Base-by-base conservation (phyloP, 2,329 filamentous ascomycete species). In the Fusarium sarcochroum region DNA sequence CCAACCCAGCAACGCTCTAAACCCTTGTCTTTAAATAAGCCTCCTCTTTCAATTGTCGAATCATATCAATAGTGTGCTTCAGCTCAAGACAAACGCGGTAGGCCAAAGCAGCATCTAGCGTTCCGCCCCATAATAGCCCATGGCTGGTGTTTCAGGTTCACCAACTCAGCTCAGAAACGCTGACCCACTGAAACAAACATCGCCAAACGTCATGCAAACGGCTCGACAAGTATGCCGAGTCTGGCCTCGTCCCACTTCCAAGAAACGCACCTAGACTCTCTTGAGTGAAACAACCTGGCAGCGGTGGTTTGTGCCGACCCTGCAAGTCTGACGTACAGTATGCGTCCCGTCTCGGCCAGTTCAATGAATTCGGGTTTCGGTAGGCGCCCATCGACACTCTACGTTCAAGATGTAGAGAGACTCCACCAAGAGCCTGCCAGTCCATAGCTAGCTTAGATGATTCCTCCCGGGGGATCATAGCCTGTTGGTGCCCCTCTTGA, bases 401-500 rank as follows among this genome's bases (percentile, higher is more conserved):
- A 58, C 30, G 47, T 53, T 56, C 38, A 41, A 23, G 41, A 51
- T 25, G 42, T 58, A 51, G 41, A 54, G 47, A 46, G 42, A 49
- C 23, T 46, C 51, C 46, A 63, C 56, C 45, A 55, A 40, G 20
- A 52, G 32, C 42, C 52, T 42, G 49, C 50, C 21, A 40, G 37
- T 47, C 42, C n/a, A 20, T 37, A 27, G 18, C 10, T 42, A 44
- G 38, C 44, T 65, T 80, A 89, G 76, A 89, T 89, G 69, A 89
- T 89, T 42, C 87, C 87, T 40, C 87, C 87, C 3, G 87, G 87
- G 18, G 86, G 87, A 69, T 88, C 86, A 71, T 88, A 89, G 23
- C 80, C 81, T 23, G 79, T 80, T 18, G 80, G 79, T 13, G 79
- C 78, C 17, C 85, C 84, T 53, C 85, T 80, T 3, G 78, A 75